phyloP scores from a whole-genome alignment of 2,329 filamentous ascomycete genomes.

The Penicillium nordicum region DNA sequence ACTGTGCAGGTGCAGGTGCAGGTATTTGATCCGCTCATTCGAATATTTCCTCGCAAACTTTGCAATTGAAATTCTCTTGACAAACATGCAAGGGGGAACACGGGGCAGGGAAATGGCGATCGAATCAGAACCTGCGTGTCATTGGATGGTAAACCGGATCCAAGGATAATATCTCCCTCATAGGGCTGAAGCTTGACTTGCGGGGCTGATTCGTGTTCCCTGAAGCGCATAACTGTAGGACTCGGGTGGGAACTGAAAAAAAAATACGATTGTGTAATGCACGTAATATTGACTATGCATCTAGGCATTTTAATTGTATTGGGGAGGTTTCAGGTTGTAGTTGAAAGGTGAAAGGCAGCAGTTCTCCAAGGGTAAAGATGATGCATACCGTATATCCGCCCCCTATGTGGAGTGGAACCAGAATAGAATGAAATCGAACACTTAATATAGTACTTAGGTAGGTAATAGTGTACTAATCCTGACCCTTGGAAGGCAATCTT shows the following conservation, averaged over 20 bases:
- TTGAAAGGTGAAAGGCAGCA: not conserved
- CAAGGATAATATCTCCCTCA: slow-evolving; percentile 17
- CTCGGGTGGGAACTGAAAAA: not conserved
- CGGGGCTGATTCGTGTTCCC: slow-evolving; percentile 7
- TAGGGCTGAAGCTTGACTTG: slow-evolving; percentile 34
- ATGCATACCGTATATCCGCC: not conserved
- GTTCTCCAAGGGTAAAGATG: not conserved
- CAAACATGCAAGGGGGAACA: slow-evolving; percentile 2
- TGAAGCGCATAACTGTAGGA: not conserved
- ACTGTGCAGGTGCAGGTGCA: not conserved
- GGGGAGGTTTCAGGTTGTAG: not conserved
- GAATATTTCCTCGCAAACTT: not conserved
- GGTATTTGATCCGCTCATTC: not conserved
- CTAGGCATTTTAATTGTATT: not conserved
- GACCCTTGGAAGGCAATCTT: not conserved
- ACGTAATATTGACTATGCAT: not conserved
- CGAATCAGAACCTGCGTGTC: not conserved
- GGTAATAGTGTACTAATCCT: not conserved
- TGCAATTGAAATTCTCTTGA: not conserved
- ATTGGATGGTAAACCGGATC: not conserved
- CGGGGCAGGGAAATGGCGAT: not conserved
- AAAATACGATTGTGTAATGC: not conserved
- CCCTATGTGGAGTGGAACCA: not conserved
- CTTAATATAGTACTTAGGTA: not conserved
- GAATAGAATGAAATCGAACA: not conserved